Percentiles rank a stretch among this genome's conserved stretches.
Evolutionary conservation across 148 eudicot genomes (phyloP).

Genomic region (Tetragonia tetragonoides): DNA sequence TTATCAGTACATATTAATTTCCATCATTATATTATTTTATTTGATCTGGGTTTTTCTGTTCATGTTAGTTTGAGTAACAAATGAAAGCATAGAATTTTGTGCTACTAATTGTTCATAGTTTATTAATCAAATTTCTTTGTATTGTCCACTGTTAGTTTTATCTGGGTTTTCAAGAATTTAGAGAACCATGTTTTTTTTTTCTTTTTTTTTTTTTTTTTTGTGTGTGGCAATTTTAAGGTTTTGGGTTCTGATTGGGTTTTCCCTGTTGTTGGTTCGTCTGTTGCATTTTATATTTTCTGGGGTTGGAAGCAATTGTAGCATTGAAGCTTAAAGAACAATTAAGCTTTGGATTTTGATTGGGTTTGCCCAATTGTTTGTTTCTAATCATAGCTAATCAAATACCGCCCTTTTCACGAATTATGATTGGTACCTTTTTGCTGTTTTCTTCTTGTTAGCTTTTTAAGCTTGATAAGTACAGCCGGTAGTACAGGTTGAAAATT

Average conservation of each 20-base stretch:
- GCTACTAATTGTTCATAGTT: not conserved
- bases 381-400: not conserved
- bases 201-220: too few species aligned
- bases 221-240: too few species aligned
- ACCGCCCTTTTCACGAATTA: too few species aligned
- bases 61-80: not conserved
- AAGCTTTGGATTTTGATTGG: not conserved
- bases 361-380: not conserved
- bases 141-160: not conserved
- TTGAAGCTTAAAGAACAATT: not conserved
- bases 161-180: not conserved
- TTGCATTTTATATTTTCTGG: not conserved
- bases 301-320: slow-evolving; percentile 4
- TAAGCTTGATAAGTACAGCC: not conserved
- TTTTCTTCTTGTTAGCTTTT: not conserved
- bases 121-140: not conserved
- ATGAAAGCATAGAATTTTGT: slow-evolving; percentile 2
- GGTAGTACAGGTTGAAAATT: not conserved
- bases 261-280: not conserved
- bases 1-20: not conserved
- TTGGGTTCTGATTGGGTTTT: not conserved
- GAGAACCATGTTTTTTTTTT: not conserved
- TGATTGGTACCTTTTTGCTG: too few species aligned
- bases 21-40: not conserved
- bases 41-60: not conserved